Evolutionary conservation across 2,329 filamentous ascomycete species (phyloP).

Genomic region (Monosporascus cannonballus): DNA sequence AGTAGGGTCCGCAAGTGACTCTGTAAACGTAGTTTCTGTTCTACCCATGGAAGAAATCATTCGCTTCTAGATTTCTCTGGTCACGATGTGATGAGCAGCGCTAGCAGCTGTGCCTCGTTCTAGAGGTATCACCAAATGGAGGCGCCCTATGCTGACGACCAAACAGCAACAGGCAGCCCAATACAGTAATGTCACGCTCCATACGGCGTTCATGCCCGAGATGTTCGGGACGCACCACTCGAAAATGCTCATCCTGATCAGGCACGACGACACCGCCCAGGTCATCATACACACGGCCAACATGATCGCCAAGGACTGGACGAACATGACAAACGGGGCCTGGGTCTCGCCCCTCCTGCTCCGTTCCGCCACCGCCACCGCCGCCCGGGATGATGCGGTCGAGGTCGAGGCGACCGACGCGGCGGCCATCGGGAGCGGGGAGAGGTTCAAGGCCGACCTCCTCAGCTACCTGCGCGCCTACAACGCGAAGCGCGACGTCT

Average conservation of each 20-base stretch:
- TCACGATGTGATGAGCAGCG: no score
- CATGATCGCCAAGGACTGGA: slow-evolving; percentile 84
- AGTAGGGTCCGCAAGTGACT: no score
- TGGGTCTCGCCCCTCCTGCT: slow-evolving; percentile 73
- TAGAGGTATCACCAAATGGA: neutral
- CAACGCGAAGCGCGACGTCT: slow-evolving; percentile 48
- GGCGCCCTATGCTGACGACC: neutral
- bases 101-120: no score
- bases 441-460: slow-evolving; percentile 70
- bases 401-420: slow-evolving; percentile 8
- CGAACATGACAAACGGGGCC: slow-evolving; percentile 77
- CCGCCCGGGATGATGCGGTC: neutral
- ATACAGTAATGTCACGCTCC: slow-evolving; percentile 63
- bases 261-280: slow-evolving; percentile 70
- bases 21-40: no score
- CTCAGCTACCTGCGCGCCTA: slow-evolving; percentile 68
- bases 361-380: neutral
- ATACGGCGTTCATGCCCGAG: slow-evolving; percentile 73
- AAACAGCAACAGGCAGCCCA: slow-evolving; percentile 52
- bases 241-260: slow-evolving; percentile 81
- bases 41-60: no score
- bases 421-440: slow-evolving; percentile 50
- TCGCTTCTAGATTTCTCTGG: no score
- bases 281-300: slow-evolving; percentile 86
- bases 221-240: slow-evolving; percentile 80